Conservation (phyloP, 2,329 filamentous ascomycete species). For the Penicillium sp. region DNA sequence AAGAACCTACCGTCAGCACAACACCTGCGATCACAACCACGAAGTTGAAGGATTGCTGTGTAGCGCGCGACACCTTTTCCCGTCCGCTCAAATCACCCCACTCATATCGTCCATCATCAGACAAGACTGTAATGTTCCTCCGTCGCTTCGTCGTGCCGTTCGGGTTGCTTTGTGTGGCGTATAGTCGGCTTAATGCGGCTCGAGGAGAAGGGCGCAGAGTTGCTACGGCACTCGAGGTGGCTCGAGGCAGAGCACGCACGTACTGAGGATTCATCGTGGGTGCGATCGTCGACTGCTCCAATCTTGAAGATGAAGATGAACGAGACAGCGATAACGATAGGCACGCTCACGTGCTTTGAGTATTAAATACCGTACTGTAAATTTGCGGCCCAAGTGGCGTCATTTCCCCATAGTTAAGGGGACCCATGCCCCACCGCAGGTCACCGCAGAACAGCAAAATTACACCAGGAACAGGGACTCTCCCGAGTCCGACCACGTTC, state of each 20-base stretch:
- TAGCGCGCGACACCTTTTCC: constrained; percentile 82
- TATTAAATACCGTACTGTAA: constrained; percentile 22
- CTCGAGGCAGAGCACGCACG: constrained; percentile 18
- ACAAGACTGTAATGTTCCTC: constrained; percentile 76
- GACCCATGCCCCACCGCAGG: constrained; percentile 7
- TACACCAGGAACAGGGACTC: constrained; percentile 21
- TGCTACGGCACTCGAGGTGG: constrained; percentile 11
- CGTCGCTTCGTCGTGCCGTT: constrained; percentile 49
- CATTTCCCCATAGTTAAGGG: constrained; percentile 1
- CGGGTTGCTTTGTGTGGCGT: constrained; percentile 60
- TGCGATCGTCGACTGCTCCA: background rate
- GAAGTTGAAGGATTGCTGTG: constrained; percentile 89
- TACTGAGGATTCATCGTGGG: constrained; percentile 20
- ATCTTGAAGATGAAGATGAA: background rate
- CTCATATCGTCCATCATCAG: constrained; percentile 78
- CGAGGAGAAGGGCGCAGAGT: constrained; percentile 39
- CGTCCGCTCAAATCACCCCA: constrained; percentile 74
- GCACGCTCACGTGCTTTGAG: constrained; percentile 8
- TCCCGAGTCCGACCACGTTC: constrained; percentile 40
- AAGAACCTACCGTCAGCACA: constrained; percentile 66
- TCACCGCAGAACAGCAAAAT: constrained; percentile 22
- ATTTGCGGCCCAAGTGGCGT: constrained; percentile 6
- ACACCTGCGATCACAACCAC: constrained; percentile 73
- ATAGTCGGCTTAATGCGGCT: constrained; percentile 45
- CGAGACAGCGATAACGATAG: constrained; percentile 16